phyloP scores from a whole-genome alignment of 2,329 filamentous ascomycete genomes.

The Penicillium sp. region DNA sequence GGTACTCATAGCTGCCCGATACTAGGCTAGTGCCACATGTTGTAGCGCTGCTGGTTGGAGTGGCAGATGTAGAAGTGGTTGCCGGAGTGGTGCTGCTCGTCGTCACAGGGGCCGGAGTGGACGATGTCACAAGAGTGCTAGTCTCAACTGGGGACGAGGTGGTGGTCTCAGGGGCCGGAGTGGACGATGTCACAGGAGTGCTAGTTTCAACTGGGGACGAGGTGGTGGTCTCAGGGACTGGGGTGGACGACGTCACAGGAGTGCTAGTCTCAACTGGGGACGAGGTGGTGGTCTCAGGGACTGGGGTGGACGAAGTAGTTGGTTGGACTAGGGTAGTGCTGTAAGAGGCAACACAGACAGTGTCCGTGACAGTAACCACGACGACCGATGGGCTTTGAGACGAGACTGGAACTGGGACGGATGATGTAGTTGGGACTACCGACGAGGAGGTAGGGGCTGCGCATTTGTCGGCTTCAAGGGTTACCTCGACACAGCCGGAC shows the following conservation, averaged over 20 bases:
- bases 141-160: not conserved
- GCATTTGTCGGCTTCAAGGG: slow-evolving; percentile 37
- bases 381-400: slow-evolving; percentile 10
- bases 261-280: not conserved
- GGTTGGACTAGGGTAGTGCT: not conserved
- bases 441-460: slow-evolving; percentile 16
- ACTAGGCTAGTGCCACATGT: slow-evolving; percentile 44
- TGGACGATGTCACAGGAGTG: too few species aligned
- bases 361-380: slow-evolving; percentile 10
- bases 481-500: slow-evolving; percentile 33
- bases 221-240: too few species aligned
- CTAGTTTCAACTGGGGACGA: not conserved
- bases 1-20: slow-evolving; percentile 50
- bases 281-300: not conserved
- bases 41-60: slow-evolving; percentile 11
- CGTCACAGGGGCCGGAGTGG: not conserved
- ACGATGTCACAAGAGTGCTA: not conserved
- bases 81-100: not conserved
- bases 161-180: too few species aligned
- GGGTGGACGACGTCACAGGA: not conserved
- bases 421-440: not conserved
- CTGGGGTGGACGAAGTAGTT: not conserved
- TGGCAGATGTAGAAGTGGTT: not conserved
- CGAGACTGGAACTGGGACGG: slow-evolving; percentile 10
- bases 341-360: not conserved